Evolutionary conservation across 2,329 filamentous ascomycete species (phyloP), one percentile per base, ranked within the genome.

Genomic region (Tympanopsis confertula): DNA sequence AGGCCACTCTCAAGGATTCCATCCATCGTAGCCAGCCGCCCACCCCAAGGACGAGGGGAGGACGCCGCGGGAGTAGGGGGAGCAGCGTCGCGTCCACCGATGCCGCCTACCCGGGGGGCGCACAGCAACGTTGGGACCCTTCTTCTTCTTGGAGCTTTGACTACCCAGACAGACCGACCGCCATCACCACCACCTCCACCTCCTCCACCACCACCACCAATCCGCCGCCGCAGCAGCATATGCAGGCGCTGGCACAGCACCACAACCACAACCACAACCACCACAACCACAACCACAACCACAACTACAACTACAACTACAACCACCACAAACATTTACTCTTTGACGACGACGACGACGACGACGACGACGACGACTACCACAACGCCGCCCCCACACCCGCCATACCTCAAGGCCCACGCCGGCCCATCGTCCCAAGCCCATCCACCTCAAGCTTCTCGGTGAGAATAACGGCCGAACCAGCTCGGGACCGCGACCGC

Each of bases 301-400:
- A 44, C 38, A 22, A 39, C n/a, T 32, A 19, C 5, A 44, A 39
- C 19, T 44, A 41, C 40, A 39, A 33, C 26, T 42, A 44, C 36
- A 40, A 47, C 37, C 38, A 37, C 18, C 35, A 32, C 15, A 38
- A 35, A 20, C 39, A 38, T 19, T 38, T 41, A 29, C 30, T 38
- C 12, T 7, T 20, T 22, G 36, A 44, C 38, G 22, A 39, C n/a
- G 35, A 19, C 5, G 44, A 39, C 43, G 58, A 65, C 40, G 66
- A 63, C 45, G 61, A 58, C 40, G 67, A 68, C 45, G 58, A 69
- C 45, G 59, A 71, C 50, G 65, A 70, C 47, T 58, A 69, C 45
- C 58, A 71, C 50, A 65, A 70, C 47, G 83, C 86, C 37, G 88
- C 87, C 19, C 88, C 89, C 13, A 89, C 82, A 26, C 89, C 89